phyloP scores from a whole-genome alignment of 176 grass and related monocot genomes.

The Themeda triandra region DNA sequence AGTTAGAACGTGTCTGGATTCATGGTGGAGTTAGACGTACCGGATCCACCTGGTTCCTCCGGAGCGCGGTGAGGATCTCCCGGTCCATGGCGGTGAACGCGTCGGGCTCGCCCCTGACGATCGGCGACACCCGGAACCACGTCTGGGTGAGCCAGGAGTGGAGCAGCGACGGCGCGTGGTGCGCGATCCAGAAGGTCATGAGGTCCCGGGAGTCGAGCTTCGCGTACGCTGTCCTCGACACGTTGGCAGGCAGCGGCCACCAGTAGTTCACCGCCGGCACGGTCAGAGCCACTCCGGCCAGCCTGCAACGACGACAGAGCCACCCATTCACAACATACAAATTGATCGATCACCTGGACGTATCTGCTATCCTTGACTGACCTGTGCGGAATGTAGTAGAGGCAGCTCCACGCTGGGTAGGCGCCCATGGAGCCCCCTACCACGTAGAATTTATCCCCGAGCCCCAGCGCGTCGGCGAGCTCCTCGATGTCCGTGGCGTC shows the following conservation, averaged over 20 bases:
- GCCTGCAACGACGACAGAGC: neutral
- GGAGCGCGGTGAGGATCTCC: slow-evolving; percentile 31
- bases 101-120: slow-evolving; percentile 3
- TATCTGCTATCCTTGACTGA: neutral
- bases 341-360: neutral
- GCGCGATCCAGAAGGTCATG: slow-evolving; percentile 54
- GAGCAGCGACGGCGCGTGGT: slow-evolving; percentile 47
- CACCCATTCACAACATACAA: neutral
- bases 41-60: slow-evolving; percentile 4
- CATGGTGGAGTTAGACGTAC: neutral
- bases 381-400: slow-evolving; percentile 72
- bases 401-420: slow-evolving; percentile 63
- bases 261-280: slow-evolving; percentile 75
- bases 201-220: slow-evolving; percentile 32
- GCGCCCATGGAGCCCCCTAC: slow-evolving; percentile 57
- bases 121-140: slow-evolving; percentile 33
- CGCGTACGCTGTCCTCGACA: slow-evolving; percentile 29
- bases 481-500: slow-evolving; percentile 59
- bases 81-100: slow-evolving; percentile 39
- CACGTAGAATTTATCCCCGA: slow-evolving; percentile 65
- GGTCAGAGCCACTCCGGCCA: slow-evolving; percentile 48
- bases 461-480: slow-evolving; percentile 47
- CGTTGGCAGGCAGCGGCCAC: slow-evolving; percentile 48
- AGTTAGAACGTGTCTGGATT: neutral
- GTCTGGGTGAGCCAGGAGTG: slow-evolving; percentile 59